Evolutionary conservation across 441 rosid genomes (phyloP), one percentile per base, ranked within the genome.

Genomic region (Sinapis alba): DNA sequence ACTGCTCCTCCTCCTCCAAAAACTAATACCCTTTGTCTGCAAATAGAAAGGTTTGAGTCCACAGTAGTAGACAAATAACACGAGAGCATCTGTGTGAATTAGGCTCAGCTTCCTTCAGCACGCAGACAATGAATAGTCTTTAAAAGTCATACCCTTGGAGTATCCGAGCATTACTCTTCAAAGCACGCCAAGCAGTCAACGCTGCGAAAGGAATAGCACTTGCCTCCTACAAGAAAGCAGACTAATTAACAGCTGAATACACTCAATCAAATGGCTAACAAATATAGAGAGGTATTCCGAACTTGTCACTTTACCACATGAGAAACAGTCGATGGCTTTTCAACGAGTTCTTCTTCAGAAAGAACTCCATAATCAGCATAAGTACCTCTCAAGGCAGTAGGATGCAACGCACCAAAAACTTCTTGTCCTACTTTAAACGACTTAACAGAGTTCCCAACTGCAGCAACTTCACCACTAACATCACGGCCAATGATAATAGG

Each of bases 1-100:
- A 95, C 99, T 3, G 98, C 98, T 50, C 98, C 99, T 71, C 98
- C 99, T 65, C 98, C 99, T 16, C 98, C 98, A 56, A 92, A 69
- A 66, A 92, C 82, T 64, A 95, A 83, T 51, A 95, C 54, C 82
- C 96, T 84, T 83, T 92, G 98, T 86, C 99, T 95, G 75, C 36
- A 73, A 68, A 68, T 2, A 65, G 6, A 21, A 68, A 67, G 6
- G 9, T 61, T 60, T 50, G 26, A 71, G 68, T 15, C 19, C 68
- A 65, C 0, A 27, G 9, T 60, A 60, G 21, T 8, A 65, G 1
- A 30, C 6, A 36, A 19, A 51, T 50, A 62, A 72, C 69, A 72
- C 2, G 12, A 66, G 51, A 65, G 27, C 19, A 71, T 57, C 28
- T 32, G 21, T 28, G 26, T 15, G 66, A 64, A 38, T 62, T 23